phyloP scores from a whole-genome alignment of 75 land plant species.

The Selaginella moellendorffii region DNA sequence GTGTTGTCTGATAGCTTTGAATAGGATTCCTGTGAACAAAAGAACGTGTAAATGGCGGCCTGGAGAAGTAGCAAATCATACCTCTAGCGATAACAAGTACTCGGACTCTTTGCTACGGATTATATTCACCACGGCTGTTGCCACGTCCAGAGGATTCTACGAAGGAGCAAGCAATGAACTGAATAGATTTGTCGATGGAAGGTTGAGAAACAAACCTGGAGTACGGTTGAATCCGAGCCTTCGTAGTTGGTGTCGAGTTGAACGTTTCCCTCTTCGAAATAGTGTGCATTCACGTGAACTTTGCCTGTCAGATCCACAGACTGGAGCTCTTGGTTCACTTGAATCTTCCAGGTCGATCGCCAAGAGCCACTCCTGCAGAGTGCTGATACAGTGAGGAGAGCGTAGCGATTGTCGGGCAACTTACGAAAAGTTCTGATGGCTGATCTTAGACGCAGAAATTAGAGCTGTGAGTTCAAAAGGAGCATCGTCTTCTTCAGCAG shows the following conservation, averaged over 20 bases:
- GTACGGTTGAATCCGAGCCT: slow-evolving; percentile 44
- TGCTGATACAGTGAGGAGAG: neutral
- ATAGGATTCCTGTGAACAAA: slow-evolving; percentile 47
- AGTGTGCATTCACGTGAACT: slow-evolving; percentile 81
- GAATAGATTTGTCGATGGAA: neutral
- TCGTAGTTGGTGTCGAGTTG: slow-evolving; percentile 76
- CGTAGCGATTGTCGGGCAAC: slow-evolving; percentile 8
- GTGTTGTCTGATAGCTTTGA: slow-evolving; percentile 77
- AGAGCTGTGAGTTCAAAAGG: slow-evolving; percentile 66
- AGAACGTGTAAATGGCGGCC: neutral
- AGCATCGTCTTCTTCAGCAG: slow-evolving; percentile 50
- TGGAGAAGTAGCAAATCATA: slow-evolving; percentile 7
- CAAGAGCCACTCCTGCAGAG: slow-evolving; percentile 51
- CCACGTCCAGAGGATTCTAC: slow-evolving; percentile 71
- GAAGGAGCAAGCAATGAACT: neutral
- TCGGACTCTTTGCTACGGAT: slow-evolving; percentile 79
- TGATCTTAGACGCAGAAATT: slow-evolving; percentile 60
- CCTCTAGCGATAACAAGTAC: slow-evolving; percentile 72
- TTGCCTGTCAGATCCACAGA: slow-evolving; percentile 50
- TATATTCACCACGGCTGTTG: slow-evolving; percentile 33
- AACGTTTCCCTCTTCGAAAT: slow-evolving; percentile 98
- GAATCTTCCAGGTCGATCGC: slow-evolving; percentile 82
- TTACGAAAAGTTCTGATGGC: slow-evolving; percentile 93
- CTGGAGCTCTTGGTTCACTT: slow-evolving; percentile 57
- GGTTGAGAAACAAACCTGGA: slow-evolving; percentile 44